These are phyloP conservation scores for Maudiozyma pseudohumilis DNA, from an alignment of 805 yeast genomes.

Conservation along the genomic window DNA sequence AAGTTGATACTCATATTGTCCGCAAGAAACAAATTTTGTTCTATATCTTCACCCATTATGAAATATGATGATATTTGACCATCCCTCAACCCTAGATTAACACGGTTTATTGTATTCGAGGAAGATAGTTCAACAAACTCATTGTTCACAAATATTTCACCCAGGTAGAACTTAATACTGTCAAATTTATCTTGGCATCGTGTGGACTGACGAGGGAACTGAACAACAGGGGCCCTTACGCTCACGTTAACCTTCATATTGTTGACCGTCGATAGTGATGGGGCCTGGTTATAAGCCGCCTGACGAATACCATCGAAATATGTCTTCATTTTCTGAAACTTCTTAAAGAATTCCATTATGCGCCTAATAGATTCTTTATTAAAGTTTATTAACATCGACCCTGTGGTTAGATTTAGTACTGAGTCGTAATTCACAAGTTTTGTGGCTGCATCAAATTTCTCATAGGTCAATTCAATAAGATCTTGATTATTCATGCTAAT, in stretches of 20 bases:
- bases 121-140: slow-evolving; percentile 33
- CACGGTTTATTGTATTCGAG: slow-evolving; percentile 37
- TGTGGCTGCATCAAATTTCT: slow-evolving; percentile 58
- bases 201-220: slow-evolving; percentile 54
- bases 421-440: slow-evolving; percentile 38
- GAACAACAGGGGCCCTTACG: slow-evolving; percentile 72
- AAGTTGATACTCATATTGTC: slow-evolving; percentile 55
- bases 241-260: slow-evolving; percentile 62
- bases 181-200: slow-evolving; percentile 40
- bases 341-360: slow-evolving; percentile 55
- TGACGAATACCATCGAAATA: slow-evolving; percentile 85
- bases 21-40: slow-evolving; percentile 54
- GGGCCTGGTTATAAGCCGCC: slow-evolving; percentile 78
- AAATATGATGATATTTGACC: slow-evolving; percentile 59
- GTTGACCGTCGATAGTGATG: slow-evolving; percentile 40
- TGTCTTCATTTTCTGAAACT: slow-evolving; percentile 75
- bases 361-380: slow-evolving; percentile 71
- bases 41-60: slow-evolving; percentile 34
- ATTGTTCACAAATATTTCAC: slow-evolving; percentile 70
- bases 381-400: slow-evolving; percentile 66
- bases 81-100: slow-evolving; percentile 62
- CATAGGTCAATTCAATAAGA: slow-evolving; percentile 73
- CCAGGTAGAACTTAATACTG: slow-evolving; percentile 59
- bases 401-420: slow-evolving; percentile 38
- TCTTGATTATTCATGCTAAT: slow-evolving; percentile 68